A percentile compares a stretch with the other conserved stretches of the same genome.
Evolutionary conservation across 768 basidiomycete species (phyloP).

Genomic region (Imleria badia): DNA sequence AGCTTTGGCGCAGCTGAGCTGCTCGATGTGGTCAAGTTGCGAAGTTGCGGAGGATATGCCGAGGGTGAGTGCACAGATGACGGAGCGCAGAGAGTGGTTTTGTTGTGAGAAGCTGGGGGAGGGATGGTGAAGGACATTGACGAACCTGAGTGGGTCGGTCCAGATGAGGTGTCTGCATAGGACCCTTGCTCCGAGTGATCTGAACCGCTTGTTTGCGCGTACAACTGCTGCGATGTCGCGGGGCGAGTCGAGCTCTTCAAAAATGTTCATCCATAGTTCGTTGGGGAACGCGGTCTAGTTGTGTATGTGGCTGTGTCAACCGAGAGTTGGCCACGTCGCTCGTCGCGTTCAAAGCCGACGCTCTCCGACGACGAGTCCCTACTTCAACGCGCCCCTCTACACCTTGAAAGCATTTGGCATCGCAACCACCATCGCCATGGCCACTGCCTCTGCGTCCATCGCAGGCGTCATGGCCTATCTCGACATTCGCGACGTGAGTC

Average conservation of each 20-base stretch:
- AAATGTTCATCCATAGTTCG: conserved; percentile 41
- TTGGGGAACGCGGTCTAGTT: conserved; percentile 28
- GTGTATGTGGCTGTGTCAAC: conserved; percentile 4
- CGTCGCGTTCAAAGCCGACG: no score
- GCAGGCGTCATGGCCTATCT: conserved; percentile 51
- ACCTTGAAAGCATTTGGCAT: conserved; percentile 64
- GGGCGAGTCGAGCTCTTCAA: conserved; percentile 32
- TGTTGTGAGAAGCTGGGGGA: no score
- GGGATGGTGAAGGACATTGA: no score
- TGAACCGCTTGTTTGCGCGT: conserved; percentile 32
- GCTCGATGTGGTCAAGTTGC: conserved; percentile 27
- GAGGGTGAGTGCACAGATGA: conserved; percentile 24
- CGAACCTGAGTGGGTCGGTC: conserved; percentile 29
- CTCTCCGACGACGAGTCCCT: no score
- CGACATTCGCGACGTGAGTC: conserved; percentile 52
- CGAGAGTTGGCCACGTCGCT: no score
- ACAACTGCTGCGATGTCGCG: conserved; percentile 33
- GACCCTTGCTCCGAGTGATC: conserved; percentile 26
- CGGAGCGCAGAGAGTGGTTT: conserved; percentile 15
- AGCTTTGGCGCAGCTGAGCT: conserved; percentile 26
- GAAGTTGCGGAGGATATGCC: conserved; percentile 23
- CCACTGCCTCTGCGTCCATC: conserved; percentile 44
- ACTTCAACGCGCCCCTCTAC: conserved; percentile 52
- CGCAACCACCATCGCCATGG: conserved; percentile 58
- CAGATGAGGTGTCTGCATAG: conserved; percentile 38